These are phyloP conservation scores for Pochonia chlamydosporia DNA, from an alignment of 2,329 filamentous ascomycete genomes.

Conservation along the genomic window DNA sequence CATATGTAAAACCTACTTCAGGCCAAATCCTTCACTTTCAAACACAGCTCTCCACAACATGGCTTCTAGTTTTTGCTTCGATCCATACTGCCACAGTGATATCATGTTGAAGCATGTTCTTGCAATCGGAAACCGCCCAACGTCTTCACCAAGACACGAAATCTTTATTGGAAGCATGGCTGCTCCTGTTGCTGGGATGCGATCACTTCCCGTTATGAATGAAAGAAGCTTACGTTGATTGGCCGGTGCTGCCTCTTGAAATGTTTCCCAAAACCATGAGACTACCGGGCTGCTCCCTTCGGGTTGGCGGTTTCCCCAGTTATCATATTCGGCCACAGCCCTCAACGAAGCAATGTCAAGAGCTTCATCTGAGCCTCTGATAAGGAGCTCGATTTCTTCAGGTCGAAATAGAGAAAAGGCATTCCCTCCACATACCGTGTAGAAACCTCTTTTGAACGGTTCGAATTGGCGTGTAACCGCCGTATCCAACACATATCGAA, in stretches of 20 bases:
- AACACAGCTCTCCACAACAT: slow-evolving; percentile 81
- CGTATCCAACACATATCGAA: slow-evolving; percentile 72
- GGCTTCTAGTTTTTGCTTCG: slow-evolving; percentile 59
- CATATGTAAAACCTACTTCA: slow-evolving; percentile 54
- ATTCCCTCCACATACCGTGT: slow-evolving; percentile 84
- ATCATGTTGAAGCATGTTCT: slow-evolving; percentile 89
- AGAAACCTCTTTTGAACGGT: slow-evolving; percentile 91
- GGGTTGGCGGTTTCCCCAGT: slow-evolving; percentile 59
- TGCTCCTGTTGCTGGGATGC: slow-evolving; percentile 83
- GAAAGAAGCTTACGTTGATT: slow-evolving; percentile 74
- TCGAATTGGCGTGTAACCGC: slow-evolving; percentile 80
- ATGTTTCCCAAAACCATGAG: slow-evolving; percentile 84
- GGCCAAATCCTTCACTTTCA: slow-evolving; percentile 86
- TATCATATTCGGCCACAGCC: slow-evolving; percentile 75
- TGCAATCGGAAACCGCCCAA: slow-evolving; percentile 72
- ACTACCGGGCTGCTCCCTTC: slow-evolving; percentile 61
- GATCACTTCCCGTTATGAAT: slow-evolving; percentile 86
- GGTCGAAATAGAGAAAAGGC: slow-evolving; percentile 81
- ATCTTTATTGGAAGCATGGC: slow-evolving; percentile 73
- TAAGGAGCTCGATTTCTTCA: slow-evolving; percentile 84
- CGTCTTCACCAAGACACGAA: slow-evolving; percentile 68
- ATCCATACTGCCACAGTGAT: slow-evolving; percentile 67
- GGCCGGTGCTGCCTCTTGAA: slow-evolving; percentile 56
- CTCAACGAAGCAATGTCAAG: slow-evolving; percentile 72
- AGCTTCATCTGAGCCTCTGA: slow-evolving; percentile 77